phyloP scores from a whole-genome alignment of 2,329 filamentous ascomycete genomes.

The Cadophora luteo-olivacea region DNA sequence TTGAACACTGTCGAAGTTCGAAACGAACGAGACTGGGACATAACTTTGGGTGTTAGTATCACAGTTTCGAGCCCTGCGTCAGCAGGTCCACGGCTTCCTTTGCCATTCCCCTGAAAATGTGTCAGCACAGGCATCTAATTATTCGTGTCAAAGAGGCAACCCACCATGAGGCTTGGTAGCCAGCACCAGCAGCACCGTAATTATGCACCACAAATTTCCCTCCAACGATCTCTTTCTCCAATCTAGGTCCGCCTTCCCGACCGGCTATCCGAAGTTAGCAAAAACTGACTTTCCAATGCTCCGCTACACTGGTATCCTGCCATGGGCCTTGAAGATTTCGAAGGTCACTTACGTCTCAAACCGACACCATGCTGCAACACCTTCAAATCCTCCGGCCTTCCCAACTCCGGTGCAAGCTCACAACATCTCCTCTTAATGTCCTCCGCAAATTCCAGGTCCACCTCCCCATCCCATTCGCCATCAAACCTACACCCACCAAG shows the following conservation, averaged over 20 bases:
- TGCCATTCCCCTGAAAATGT: conserved; percentile 34
- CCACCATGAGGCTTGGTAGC: conserved; percentile 49
- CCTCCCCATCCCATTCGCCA: conserved; percentile 44
- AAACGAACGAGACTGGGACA: no score
- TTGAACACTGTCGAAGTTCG: no score
- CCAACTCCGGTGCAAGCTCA: conserved; percentile 45
- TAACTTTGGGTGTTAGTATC: not conserved
- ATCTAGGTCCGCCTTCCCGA: conserved; percentile 43
- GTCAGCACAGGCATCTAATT: not conserved
- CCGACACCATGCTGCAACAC: conserved; percentile 46
- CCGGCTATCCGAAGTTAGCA: conserved; percentile 29
- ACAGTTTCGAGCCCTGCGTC: conserved; percentile 19
- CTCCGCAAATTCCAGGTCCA: conserved; percentile 43
- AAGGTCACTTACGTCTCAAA: conserved; percentile 39
- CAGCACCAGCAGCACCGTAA: conserved; percentile 54
- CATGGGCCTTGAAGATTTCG: no score
- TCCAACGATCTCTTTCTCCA: conserved; percentile 42
- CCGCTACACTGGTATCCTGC: no score
- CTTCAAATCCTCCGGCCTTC: conserved; percentile 44
- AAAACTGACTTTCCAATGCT: no score
- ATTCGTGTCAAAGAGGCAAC: not conserved
- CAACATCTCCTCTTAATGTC: conserved; percentile 47
- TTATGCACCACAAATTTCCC: conserved; percentile 47
- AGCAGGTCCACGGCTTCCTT: conserved; percentile 36
- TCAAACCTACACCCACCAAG: conserved; percentile 46